Percentiles rank a stretch among this genome's conserved stretches.
Evolutionary conservation across 768 basidiomycete genomes (phyloP).

Genomic region (Rhodocollybia butyracea): DNA sequence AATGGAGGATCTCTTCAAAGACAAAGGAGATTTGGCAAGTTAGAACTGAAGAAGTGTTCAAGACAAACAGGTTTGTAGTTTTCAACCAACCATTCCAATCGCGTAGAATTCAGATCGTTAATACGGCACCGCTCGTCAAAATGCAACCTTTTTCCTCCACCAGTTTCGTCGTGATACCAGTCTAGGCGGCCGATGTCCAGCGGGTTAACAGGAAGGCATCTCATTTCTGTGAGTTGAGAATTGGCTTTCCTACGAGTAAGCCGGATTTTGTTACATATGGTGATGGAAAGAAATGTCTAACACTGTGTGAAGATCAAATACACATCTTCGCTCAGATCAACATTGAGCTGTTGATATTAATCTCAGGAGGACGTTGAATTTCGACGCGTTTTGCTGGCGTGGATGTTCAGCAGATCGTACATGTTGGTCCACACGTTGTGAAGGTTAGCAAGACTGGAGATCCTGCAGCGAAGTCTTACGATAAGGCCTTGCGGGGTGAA

Average conservation of each 20-base stretch:
- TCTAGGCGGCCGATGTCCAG: background rate
- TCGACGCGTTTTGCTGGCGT: no score
- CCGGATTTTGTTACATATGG: background rate
- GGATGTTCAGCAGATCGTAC: no score
- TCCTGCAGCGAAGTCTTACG: no score
- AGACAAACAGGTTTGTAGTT: background rate
- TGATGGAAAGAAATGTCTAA: no score
- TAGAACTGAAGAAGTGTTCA: background rate
- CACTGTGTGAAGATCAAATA: no score
- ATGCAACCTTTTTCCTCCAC: background rate
- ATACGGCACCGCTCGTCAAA: background rate
- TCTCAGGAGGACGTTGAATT: no score
- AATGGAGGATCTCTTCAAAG: background rate
- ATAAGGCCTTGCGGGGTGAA: no score
- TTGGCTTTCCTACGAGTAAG: background rate
- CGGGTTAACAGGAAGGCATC: background rate
- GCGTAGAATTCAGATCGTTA: background rate
- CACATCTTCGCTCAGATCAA: no score
- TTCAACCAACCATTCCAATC: background rate
- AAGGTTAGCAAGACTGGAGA: no score
- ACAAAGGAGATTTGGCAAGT: background rate
- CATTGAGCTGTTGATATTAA: no score
- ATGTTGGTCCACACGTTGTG: no score
- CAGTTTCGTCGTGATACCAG: background rate
- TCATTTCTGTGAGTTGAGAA: background rate